These are phyloP conservation scores for Aschersonia sp. DNA, from an alignment of 2,329 filamentous ascomycete genomes.

Conservation along the genomic window DNA sequence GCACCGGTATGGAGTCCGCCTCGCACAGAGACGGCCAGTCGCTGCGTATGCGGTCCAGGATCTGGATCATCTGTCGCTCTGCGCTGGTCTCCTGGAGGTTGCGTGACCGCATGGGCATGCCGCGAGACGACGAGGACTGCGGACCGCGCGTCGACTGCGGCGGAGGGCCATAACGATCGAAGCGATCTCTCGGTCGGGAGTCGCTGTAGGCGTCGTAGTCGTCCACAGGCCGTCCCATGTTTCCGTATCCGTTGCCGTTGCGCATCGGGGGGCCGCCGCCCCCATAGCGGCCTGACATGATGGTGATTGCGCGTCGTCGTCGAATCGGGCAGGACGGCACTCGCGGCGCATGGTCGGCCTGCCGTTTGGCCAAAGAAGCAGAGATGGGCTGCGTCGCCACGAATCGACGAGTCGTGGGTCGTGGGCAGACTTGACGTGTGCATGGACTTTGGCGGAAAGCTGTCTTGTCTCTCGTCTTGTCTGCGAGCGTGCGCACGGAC, in stretches of 20 bases:
- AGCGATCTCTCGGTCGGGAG: conserved; percentile 26
- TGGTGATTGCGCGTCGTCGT: conserved; percentile 6
- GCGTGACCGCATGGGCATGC: conserved; percentile 20
- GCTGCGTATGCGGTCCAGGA: conserved; percentile 69
- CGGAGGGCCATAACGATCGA: conserved; percentile 26
- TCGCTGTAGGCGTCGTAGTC: conserved; percentile 33
- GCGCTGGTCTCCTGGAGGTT: conserved; percentile 29
- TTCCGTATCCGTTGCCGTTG: conserved; percentile 27
- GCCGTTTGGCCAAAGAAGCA: not conserved
- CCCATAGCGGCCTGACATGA: conserved; percentile 37
- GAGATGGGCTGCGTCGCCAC: not conserved
- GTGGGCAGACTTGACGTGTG: too few species aligned
- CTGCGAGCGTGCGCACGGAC: too few species aligned
- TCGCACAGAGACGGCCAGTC: conserved; percentile 91
- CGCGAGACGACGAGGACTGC: conserved; percentile 15
- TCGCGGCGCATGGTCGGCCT: conserved; percentile 7
- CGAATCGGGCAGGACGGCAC: not conserved
- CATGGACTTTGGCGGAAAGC: too few species aligned
- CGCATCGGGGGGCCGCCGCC: conserved; percentile 18
- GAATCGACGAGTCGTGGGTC: too few species aligned
- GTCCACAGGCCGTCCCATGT: conserved; percentile 23
- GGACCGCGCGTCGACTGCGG: conserved; percentile 17
- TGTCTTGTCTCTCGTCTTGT: too few species aligned
- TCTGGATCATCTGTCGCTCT: conserved; percentile 42
- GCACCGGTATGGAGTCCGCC: conserved; percentile 80